Evolutionary conservation across 163 green algal species (phyloP), one percentile per base, ranked within the genome.

Genomic region (Dunaliella salina): DNA sequence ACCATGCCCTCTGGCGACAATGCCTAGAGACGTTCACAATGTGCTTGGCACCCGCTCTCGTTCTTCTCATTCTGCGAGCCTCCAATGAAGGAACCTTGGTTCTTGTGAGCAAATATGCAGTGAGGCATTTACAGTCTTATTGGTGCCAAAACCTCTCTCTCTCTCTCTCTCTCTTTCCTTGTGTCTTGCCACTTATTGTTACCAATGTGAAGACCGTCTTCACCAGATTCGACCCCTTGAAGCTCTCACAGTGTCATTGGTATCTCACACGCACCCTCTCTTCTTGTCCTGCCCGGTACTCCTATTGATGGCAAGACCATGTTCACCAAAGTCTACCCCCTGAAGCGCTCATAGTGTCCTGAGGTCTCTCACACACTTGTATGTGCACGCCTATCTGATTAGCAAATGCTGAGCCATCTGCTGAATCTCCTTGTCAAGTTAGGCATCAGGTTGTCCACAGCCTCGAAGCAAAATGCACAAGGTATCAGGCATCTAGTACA

Each of bases 161-260:
- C 40, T 50, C 40, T 15, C 40, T 3, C 40, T 15, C 3, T 50
- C 8, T 80, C n/a, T 80, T 32, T 8, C n/a, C 29, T 34, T 4
- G 3, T 30, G 3, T 32, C 71, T 80, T 32, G n/a, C n/a, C 69
- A 80, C 3, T 3, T 50, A 15, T 98, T 89, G 91, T 93, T 50
- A 97, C 98, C 83, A 96, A 98, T 90, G 96, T 96, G 92, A 99
- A 99, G 92, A 99, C 97, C 8, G 97, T 99, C 17, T 99, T 99
- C 93, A 99, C 97, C 33, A 95, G 86, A 20, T 97, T 99, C 92
- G 95, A 99, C 88, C 97, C 97, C 0, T 94, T 99, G n/a, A 50
- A 50, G 40, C 40, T 3, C 8, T 50, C 40, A 50, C 40, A 50
- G 40, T 50, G 40, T 80, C 5, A 3, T 80, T 80, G 26, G 69